Evolutionary conservation across 2,329 filamentous ascomycete species (phyloP).

Genomic region (Erysiphe neolycopersici): DNA sequence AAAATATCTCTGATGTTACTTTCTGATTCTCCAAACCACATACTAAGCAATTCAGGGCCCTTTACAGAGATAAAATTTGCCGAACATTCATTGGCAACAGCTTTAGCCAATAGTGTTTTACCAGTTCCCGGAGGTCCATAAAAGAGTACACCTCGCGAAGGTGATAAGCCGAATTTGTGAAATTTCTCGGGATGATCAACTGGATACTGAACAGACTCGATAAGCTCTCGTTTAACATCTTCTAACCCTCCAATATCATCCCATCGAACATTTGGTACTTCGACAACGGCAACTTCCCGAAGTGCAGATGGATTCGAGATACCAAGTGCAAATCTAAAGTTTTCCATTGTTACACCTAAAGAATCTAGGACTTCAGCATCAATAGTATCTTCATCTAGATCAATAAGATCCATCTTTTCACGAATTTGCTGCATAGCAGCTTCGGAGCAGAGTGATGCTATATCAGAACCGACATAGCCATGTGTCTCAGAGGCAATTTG

Average conservation of each 20-base stretch:
- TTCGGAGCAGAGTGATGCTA: constrained; percentile 54
- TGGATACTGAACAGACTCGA: constrained; percentile 94
- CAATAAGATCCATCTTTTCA: constrained; percentile 97
- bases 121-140: constrained; percentile 95
- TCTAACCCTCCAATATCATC: constrained; percentile 98
- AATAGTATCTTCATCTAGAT: constrained; percentile 95
- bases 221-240: constrained; percentile 96
- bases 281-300: constrained; percentile 94
- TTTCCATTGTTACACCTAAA: constrained; percentile 96
- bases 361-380: constrained; percentile 97
- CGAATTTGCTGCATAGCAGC: constrained; percentile 62
- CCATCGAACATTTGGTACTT: constrained; percentile 98
- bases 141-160: constrained; percentile 67
- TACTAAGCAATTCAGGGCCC: constrained; percentile 86
- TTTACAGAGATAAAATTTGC: constrained; percentile 98
- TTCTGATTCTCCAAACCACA: constrained; percentile 92
- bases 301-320: constrained; percentile 97
- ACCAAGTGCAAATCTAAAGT: constrained; percentile 95
- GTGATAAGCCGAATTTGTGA: constrained; percentile 46
- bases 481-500: constrained; percentile 61
- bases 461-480: constrained; percentile 77
- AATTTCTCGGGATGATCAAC: constrained; percentile 65
- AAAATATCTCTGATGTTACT: constrained; percentile 83
- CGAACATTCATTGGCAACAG: constrained; percentile 80
- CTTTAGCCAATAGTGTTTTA: constrained; percentile 93